A percentile compares a stretch with the other conserved stretches of the same genome.
phyloP scores from a whole-genome alignment of 2,329 filamentous ascomycete species.

The Ramularia endophylla region DNA sequence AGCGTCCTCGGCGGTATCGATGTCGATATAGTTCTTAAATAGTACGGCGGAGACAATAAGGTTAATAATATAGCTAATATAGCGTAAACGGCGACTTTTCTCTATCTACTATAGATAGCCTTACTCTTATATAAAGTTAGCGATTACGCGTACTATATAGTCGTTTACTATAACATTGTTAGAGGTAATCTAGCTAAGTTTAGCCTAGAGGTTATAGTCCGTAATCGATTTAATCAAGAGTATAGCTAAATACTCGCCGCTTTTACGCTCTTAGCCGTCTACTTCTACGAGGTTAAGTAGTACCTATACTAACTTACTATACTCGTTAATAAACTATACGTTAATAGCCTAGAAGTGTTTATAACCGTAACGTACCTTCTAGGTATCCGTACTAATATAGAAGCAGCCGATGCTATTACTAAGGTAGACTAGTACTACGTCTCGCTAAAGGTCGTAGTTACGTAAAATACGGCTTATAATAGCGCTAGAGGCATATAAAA shows the following conservation, averaged over 20 bases:
- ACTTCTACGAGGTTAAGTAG: conserved; percentile 3
- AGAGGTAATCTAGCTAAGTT: conserved; percentile 2
- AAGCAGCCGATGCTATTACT: not conserved
- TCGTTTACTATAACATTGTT: conserved; percentile 2
- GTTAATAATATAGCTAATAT: conserved; percentile 3
- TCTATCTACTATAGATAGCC: not conserved
- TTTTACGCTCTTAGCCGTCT: not conserved
- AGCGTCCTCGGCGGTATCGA: not conserved
- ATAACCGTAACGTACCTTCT: not conserved
- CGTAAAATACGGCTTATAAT: conserved; percentile 1
- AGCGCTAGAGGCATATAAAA: not conserved
- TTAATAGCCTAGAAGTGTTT: conserved; percentile 1
- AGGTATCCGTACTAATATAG: conserved; percentile 2
- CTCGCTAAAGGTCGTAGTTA: not conserved
- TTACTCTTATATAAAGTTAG: not conserved
- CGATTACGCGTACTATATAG: not conserved
- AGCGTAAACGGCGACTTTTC: conserved; percentile 1
- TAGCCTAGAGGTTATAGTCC: conserved; percentile 1
- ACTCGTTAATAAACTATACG: conserved; percentile 1
- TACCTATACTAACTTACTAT: not conserved
- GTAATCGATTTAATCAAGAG: not conserved
- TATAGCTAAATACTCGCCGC: not conserved
- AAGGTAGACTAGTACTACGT: not conserved
- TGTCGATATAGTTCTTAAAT: not conserved
- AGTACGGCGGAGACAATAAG: not conserved